Conservation (phyloP, 1,139 yeast species). For the Yamadazyma siamensis region DNA sequence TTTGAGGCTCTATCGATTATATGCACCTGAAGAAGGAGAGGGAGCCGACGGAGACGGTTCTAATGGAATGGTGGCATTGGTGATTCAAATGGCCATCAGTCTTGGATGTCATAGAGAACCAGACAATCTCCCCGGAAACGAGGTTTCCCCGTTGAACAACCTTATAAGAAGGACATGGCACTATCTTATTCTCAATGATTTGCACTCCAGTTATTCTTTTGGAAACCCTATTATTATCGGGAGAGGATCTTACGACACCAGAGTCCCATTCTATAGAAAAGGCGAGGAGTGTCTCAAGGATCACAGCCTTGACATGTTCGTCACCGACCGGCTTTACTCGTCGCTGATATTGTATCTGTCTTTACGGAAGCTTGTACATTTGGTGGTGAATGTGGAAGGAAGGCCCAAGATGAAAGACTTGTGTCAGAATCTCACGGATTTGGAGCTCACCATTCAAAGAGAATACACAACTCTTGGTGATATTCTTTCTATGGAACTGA, state of each 20-base stretch:
- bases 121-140: slow-evolving; percentile 16
- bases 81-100: slow-evolving; percentile 41
- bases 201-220: slow-evolving; percentile 23
- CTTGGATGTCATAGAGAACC: slow-evolving; percentile 49
- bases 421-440: slow-evolving; percentile 17
- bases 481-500: slow-evolving; percentile 18
- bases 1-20: slow-evolving; percentile 34
- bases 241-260: slow-evolving; percentile 23
- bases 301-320: slow-evolving; percentile 18
- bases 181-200: slow-evolving; percentile 29
- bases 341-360: slow-evolving; percentile 5
- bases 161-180: slow-evolving; percentile 56
- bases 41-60: slow-evolving; percentile 47
- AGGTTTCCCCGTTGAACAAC: slow-evolving; percentile 26
- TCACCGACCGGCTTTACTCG: slow-evolving; percentile 15
- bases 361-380: slow-evolving; percentile 13
- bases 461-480: slow-evolving; percentile 20
- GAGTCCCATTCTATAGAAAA: slow-evolving; percentile 21
- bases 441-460: slow-evolving; percentile 17
- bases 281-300: slow-evolving; percentile 24
- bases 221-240: slow-evolving; percentile 27
- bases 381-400: slow-evolving; percentile 21
- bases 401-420: slow-evolving; percentile 21
- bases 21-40: slow-evolving; percentile 54
- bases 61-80: slow-evolving; percentile 30